Percentiles rank a stretch among this genome's conserved stretches.
phyloP scores from a whole-genome alignment of 1,139 yeast species.

The Saccharomyces pastorianus region DNA sequence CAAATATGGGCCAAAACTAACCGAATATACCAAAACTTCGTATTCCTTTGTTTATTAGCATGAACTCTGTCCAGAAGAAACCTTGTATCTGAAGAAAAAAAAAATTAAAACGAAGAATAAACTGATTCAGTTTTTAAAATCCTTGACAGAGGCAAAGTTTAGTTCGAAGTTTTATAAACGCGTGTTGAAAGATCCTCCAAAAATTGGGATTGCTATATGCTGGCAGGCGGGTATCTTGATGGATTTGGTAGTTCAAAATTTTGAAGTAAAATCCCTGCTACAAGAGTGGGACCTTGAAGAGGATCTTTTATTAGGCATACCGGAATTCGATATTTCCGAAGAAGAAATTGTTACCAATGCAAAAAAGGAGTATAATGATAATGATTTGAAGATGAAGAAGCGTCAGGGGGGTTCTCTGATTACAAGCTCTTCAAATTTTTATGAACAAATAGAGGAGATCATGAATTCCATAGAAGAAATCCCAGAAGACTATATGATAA shows the following conservation, averaged over 20 bases:
- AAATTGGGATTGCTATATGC: constrained; percentile 53
- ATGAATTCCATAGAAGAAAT: neutral
- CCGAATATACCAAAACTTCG: neutral
- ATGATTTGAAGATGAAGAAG: constrained; percentile 9
- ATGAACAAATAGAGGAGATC: neutral
- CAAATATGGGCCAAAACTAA: neutral
- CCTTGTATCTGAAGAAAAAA: constrained; percentile 34
- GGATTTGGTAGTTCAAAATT: constrained; percentile 41
- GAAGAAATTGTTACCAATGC: constrained; percentile 23
- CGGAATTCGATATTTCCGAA: constrained; percentile 33
- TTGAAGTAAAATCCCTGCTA: constrained; percentile 34
- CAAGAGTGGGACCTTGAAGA: constrained; percentile 40
- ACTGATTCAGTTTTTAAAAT: constrained; percentile 33
- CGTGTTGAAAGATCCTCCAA: constrained; percentile 26
- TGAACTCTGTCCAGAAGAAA: constrained; percentile 30
- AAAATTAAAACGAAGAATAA: constrained; percentile 32
- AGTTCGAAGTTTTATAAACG: neutral
- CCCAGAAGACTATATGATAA: constrained; percentile 13
- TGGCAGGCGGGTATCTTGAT: constrained; percentile 68
- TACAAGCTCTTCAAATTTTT: constrained; percentile 1
- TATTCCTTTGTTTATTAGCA: constrained; percentile 3
- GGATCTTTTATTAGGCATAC: constrained; percentile 50
- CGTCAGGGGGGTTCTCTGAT: constrained; percentile 6
- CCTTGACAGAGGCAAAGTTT: constrained; percentile 25
- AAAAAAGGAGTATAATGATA: constrained; percentile 2